These are phyloP conservation scores for Maudiozyma serrabonitensis DNA, from an alignment of 805 yeast genomes.

Conservation along the genomic window DNA sequence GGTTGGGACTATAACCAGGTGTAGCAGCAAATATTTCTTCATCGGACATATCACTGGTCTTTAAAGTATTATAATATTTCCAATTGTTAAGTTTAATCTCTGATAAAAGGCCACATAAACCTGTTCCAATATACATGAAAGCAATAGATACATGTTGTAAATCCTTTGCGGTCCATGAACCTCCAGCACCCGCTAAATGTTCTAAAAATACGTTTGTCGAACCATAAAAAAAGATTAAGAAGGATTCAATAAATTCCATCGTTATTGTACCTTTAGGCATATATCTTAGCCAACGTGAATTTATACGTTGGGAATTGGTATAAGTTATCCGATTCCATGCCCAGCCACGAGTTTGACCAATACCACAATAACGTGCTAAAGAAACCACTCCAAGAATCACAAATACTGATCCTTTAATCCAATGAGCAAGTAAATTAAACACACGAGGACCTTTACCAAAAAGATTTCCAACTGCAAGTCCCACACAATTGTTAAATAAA, in stretches of 20 bases:
- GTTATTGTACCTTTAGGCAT: slow-evolving; percentile 44
- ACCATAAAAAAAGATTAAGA: slow-evolving; percentile 80
- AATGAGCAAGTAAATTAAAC: slow-evolving; percentile 84
- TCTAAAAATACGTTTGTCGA: slow-evolving; percentile 83
- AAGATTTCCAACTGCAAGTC: slow-evolving; percentile 52
- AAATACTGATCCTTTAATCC: slow-evolving; percentile 92
- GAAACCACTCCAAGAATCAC: slow-evolving; percentile 64
- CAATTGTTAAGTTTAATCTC: slow-evolving; percentile 59
- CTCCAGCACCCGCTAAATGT: slow-evolving; percentile 70
- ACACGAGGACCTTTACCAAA: slow-evolving; percentile 59
- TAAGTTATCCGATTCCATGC: slow-evolving; percentile 67
- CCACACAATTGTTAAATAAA: slow-evolving; percentile 44
- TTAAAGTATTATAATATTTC: slow-evolving; percentile 40
- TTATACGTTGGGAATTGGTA: slow-evolving; percentile 15
- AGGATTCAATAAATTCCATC: slow-evolving; percentile 79
- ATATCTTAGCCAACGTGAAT: slow-evolving; percentile 13
- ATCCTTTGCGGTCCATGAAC: slow-evolving; percentile 83
- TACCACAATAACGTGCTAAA: slow-evolving; percentile 83
- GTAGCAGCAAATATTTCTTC: slow-evolving; percentile 30
- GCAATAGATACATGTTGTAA: slow-evolving; percentile 87
- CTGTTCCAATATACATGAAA: slow-evolving; percentile 84
- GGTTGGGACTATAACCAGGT: slow-evolving; percentile 84
- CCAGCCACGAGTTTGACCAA: slow-evolving; percentile 66
- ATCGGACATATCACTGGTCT: slow-evolving; percentile 13
- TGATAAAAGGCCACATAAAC: slow-evolving; percentile 77